Conservation (phyloP, 208 protist genomes). For the Endotrypanum monterogeii region DNA sequence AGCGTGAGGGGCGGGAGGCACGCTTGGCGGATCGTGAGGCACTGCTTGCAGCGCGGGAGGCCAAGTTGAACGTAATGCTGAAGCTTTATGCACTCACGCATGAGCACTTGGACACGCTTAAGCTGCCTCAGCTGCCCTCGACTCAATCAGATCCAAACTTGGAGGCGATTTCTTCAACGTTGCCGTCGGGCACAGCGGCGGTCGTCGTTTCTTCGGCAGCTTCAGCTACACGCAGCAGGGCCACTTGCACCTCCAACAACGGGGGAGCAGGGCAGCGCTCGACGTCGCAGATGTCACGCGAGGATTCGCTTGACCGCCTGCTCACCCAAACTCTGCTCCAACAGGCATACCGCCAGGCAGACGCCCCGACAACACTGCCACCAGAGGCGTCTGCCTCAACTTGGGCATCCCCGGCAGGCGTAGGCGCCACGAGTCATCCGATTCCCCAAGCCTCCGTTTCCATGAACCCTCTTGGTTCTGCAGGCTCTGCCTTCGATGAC, state of each 20-base stretch:
- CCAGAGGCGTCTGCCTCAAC: background rate
- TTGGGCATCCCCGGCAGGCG: background rate
- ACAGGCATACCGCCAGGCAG: background rate
- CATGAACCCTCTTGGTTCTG: background rate
- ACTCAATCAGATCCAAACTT: background rate
- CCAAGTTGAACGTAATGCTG: conserved; percentile 70
- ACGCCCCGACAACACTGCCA: background rate
- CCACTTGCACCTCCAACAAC: background rate
- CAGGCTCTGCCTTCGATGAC: background rate
- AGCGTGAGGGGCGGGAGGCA: conserved; percentile 22
- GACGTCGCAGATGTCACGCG: background rate
- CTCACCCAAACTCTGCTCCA: background rate
- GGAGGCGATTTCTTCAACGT: background rate
- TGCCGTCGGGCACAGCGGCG: background rate
- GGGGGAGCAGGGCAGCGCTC: background rate
- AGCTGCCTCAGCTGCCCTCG: conserved; percentile 5
- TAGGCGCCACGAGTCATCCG: too few species aligned
- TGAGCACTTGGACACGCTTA: conserved; percentile 67
- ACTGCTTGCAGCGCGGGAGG: conserved; percentile 56
- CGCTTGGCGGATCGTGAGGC: conserved; percentile 42
- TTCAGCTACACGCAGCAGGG: background rate
- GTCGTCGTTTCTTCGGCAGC: background rate
- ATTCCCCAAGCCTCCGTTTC: background rate
- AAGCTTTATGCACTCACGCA: conserved; percentile 83
- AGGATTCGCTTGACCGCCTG: conserved; percentile 5